Percentiles rank a stretch among this genome's conserved stretches.
Evolutionary conservation across 2,329 filamentous ascomycete genomes (phyloP).

Genomic region (Scleromitrula shiraiana): DNA sequence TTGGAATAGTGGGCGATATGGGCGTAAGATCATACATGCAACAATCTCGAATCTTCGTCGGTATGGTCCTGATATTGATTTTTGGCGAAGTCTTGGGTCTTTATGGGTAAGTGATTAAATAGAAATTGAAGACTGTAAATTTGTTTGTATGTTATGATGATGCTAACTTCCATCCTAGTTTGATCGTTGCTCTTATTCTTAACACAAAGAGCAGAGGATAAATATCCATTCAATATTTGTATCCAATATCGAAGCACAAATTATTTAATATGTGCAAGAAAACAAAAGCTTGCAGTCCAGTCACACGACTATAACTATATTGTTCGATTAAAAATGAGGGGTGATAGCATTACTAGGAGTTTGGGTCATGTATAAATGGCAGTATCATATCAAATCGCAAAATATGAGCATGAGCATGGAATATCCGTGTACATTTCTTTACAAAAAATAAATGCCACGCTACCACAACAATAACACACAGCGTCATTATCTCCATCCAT

Average conservation of each 20-base stretch:
- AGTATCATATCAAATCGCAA: constrained; percentile 7
- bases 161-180: constrained; percentile 39
- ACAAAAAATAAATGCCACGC: constrained; percentile 1
- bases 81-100: constrained; percentile 96
- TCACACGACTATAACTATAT: constrained; percentile 7
- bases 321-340: constrained; percentile 23
- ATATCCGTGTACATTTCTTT: constrained; percentile 17
- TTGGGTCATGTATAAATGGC: constrained; percentile 24
- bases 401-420: too few species aligned
- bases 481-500: too few species aligned
- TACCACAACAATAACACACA: too few species aligned
- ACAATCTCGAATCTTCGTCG: constrained; percentile 91
- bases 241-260: background rate
- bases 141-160: background rate
- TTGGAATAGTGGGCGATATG: constrained; percentile 90
- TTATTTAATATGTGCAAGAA: background rate
- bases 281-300: background rate
- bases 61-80: constrained; percentile 98
- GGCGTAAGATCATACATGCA: constrained; percentile 94
- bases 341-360: constrained; percentile 28
- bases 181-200: constrained; percentile 88
- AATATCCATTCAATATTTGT: background rate
- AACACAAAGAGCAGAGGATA: constrained; percentile 60
- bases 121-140: too few species aligned
- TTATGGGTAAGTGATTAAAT: constrained; percentile 65